A percentile compares a stretch with the other conserved stretches of the same genome.
phyloP scores from a whole-genome alignment of 2,329 filamentous ascomycete genomes.

The Ophiostoma sp. region DNA sequence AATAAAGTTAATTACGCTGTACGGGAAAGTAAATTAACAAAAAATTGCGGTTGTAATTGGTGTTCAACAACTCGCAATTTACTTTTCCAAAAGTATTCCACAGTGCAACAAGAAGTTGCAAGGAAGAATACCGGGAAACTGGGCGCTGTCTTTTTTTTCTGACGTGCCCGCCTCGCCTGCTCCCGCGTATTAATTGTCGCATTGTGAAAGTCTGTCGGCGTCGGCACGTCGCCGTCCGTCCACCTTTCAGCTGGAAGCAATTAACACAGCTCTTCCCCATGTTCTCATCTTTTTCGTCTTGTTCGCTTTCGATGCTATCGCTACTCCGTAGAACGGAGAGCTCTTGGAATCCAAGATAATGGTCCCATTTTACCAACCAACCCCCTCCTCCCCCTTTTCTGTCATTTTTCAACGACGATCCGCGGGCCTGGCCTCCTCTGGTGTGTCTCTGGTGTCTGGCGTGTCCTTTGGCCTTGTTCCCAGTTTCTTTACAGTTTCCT shows the following conservation, averaged over 20 bases:
- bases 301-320: neutral
- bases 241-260: neutral
- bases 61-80: neutral
- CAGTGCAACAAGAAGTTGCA: neutral
- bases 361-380: neutral
- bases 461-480: neutral
- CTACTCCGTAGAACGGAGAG: neutral
- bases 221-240: neutral
- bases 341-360: neutral
- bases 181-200: constrained; percentile 8
- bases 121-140: neutral
- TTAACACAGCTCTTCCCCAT: neutral
- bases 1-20: neutral
- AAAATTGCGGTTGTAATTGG: neutral
- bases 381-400: neutral
- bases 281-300: neutral
- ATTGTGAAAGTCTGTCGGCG: neutral
- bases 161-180: neutral
- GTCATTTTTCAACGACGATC: constrained; percentile 6
- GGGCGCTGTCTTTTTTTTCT: neutral
- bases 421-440: neutral
- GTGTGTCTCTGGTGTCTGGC: neutral
- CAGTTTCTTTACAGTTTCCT: neutral
- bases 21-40: neutral
- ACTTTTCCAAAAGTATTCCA: neutral